These are phyloP conservation scores for Acanthamoeba triangularis DNA, from an alignment of 208 protist species.

Conservation along the genomic window DNA sequence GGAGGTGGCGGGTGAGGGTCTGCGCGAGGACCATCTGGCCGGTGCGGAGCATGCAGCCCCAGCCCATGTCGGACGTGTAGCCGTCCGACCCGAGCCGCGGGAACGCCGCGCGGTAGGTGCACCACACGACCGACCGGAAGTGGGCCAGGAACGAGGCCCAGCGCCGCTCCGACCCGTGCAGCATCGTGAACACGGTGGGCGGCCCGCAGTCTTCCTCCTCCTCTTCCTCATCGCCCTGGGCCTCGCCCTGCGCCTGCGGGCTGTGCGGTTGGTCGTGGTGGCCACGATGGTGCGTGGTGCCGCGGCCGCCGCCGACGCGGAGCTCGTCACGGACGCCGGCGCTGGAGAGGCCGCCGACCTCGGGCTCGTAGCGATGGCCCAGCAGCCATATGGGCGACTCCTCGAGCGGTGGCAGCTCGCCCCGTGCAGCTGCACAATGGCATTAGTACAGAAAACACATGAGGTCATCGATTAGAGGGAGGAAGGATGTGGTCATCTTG, in stretches of 20 bases:
- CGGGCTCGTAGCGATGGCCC: slow-evolving; percentile 15
- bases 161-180: background rate
- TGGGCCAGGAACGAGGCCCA: slow-evolving; percentile 37
- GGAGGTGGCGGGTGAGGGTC: slow-evolving; percentile 85
- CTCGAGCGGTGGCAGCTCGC: background rate
- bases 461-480: background rate
- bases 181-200: slow-evolving; percentile 13
- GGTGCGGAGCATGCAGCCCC: slow-evolving; percentile 95
- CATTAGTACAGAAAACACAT: background rate
- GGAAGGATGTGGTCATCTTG: background rate
- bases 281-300: background rate
- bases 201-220: background rate
- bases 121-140: slow-evolving; percentile 36
- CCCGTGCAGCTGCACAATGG: background rate
- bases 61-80: slow-evolving; percentile 90
- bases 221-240: no score
- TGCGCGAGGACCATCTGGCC: slow-evolving; percentile 94
- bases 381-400: slow-evolving; percentile 26
- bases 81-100: background rate
- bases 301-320: background rate
- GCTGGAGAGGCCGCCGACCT: background rate
- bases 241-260: background rate
- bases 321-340: background rate
- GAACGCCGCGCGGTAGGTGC: slow-evolving; percentile 71
- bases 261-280: background rate